phyloP scores from a whole-genome alignment of 805 yeast species.

The Barnettozyma wickerhamii region DNA sequence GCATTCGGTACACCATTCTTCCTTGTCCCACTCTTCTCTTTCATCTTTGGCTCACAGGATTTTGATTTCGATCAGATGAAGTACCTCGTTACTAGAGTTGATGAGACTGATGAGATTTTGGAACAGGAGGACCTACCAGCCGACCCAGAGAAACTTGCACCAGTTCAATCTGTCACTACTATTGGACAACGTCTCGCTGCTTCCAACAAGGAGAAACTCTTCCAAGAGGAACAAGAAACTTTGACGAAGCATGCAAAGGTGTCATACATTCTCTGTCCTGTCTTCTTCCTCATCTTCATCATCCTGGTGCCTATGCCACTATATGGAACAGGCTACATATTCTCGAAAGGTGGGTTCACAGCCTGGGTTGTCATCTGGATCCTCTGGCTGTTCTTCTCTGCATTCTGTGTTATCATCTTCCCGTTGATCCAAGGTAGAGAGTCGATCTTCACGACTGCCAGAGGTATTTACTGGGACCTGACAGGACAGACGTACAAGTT shows the following conservation, averaged over 20 bases:
- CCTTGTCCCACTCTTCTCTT: constrained; percentile 61
- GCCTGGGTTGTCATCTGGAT: constrained; percentile 86
- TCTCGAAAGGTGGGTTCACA: constrained; percentile 72
- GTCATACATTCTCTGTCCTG: constrained; percentile 57
- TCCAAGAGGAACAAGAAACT: constrained; percentile 47
- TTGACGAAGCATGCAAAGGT: constrained; percentile 54
- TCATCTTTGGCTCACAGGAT: constrained; percentile 64
- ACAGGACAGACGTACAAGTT: constrained; percentile 73
- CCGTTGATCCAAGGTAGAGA: constrained; percentile 75
- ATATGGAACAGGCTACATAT: constrained; percentile 78
- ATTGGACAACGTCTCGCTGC: constrained; percentile 27
- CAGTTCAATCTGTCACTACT: constrained; percentile 29
- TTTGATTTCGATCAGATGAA: constrained; percentile 70
- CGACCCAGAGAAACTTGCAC: constrained; percentile 23
- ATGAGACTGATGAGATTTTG: constrained; percentile 62
- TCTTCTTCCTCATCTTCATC: constrained; percentile 58
- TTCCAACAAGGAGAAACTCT: constrained; percentile 20
- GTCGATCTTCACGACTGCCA: constrained; percentile 55
- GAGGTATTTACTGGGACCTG: constrained; percentile 85
- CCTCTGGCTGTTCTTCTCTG: constrained; percentile 73
- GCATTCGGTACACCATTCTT: constrained; percentile 72
- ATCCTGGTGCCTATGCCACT: constrained; percentile 93
- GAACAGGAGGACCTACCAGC: constrained; percentile 33
- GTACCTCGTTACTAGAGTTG: constrained; percentile 52
- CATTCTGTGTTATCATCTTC: constrained; percentile 55